Base-by-base conservation (phyloP, 2,329 filamentous ascomycete species). In the Aureobasidium sp. region DNA sequence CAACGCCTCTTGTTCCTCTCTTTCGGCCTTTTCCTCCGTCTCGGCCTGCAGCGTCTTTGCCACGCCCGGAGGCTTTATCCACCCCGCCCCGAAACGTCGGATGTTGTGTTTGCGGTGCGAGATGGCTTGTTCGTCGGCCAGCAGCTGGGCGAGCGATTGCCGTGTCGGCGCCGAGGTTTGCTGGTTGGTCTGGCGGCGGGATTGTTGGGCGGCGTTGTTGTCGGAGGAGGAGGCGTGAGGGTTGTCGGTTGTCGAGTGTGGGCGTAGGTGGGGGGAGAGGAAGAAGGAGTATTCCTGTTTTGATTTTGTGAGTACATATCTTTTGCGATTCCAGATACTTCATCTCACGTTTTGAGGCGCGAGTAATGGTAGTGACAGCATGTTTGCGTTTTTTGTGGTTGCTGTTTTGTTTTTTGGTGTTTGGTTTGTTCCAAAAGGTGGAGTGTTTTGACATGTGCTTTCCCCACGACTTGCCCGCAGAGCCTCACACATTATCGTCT, bases 61-160 rank as follows among this genome's bases (percentile, higher is more conserved):
- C 60, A 96, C 81, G 8, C 93, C 94, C 0, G 90, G 91, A 0
- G 94, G 94, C 61, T 88, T 89, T 60, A 99, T 86, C 94, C 94
- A 99, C 46, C 83, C 83, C 65, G 86, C 88, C 62, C 94, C 94
- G 70, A 95, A 96, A 68, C 91, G 89, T 50, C 88, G 84, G 31
- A 97, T 87, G 65, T 93, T 90, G 50, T 84, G 76, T 69, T 92
- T 90, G 49, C 93, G 89, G 9, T 87, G 82, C 59, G 86, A 83
- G 65, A 95, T 81, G 61, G 85, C 82, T 63, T 85, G 81, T 75
- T 97, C 94, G 70, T 96, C 93, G 43, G 84, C 77, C 27, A 83
- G 79, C 11, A 96, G 82, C 1, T 86, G 80, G 10, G 87, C 82
- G 3, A 96, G 84, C 2, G 82, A 79, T 27, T 86, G 80, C 63